These are phyloP conservation scores for Helminthosporium solani DNA, from an alignment of 2,329 filamentous ascomycete genomes.

Conservation along the genomic window DNA sequence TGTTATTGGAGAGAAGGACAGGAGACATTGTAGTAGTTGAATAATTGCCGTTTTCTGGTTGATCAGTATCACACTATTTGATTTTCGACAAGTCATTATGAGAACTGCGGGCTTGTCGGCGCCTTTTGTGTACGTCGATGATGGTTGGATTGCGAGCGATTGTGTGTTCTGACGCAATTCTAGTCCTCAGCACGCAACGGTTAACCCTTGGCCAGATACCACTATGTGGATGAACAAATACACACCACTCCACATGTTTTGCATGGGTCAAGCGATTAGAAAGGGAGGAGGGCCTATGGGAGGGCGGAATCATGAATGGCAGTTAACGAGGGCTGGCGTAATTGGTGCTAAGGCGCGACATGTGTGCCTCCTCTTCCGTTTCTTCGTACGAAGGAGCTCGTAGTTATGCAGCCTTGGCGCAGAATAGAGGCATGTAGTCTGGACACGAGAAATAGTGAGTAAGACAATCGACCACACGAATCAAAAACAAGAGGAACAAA, in stretches of 20 bases:
- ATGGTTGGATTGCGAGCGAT: too few relatives aligned
- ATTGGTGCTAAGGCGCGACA: background rate
- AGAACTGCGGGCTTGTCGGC: background rate
- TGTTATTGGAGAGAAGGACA: background rate
- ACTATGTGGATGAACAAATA: too few relatives aligned
- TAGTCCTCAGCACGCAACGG: conserved; percentile 5
- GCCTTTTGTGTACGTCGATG: background rate
- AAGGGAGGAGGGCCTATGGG: background rate
- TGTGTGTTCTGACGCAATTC: conserved; percentile 4
- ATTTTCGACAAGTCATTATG: background rate
- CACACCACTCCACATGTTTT: background rate
- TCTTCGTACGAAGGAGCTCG: too few relatives aligned
- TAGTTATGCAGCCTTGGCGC: too few relatives aligned
- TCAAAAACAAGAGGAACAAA: background rate
- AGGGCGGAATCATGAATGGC: background rate
- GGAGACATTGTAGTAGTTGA: background rate
- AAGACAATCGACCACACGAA: background rate
- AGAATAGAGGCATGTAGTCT: too few relatives aligned
- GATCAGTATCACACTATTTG: too few relatives aligned
- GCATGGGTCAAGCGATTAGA: background rate
- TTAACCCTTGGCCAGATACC: background rate
- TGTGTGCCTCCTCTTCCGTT: too few relatives aligned
- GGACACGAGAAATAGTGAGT: background rate
- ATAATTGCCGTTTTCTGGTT: background rate
- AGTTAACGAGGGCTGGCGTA: background rate